Evolutionary conservation across 1,284 basidiomycete genomes (phyloP), one percentile per base, ranked within the genome.

Genomic region (Ceratobasidium sp.): DNA sequence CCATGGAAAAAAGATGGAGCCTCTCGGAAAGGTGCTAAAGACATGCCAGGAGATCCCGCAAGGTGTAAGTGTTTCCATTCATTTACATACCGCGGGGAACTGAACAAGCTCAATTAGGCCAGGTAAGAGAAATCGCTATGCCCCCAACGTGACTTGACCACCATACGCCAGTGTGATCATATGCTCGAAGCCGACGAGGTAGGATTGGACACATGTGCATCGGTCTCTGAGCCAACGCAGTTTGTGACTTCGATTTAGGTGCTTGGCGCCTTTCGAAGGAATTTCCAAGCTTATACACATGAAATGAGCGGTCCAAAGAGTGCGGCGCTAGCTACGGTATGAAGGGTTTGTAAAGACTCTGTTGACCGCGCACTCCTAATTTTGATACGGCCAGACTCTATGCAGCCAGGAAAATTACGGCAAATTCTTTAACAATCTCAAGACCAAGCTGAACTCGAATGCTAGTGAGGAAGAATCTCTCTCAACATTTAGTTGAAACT

Each of bases 171-270:
- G 62, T 64, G 62, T n/a, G 62, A 64, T 47, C 62, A 64, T 16
- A 38, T 64, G 28, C 49, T 64, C 11, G 62, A 64, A 26, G 62
- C 47, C 16, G 30, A 50, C 23, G 62, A 64, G 62, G 62, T 64
- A 52, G 5, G 62, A 9, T 35, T 64, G 52, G n/a, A 32, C 52
- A 11, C 7, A 5, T 26, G 14, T 64, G 32, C 1, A 50, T 30
- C 28, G 14, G 16, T 13, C 30, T 2, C 1, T 5, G 14, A 11
- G 11, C 35, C 11, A 38, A 21, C n/a, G 8, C 14, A 32, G 32
- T 28, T 16, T 32, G 21, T 58, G 14, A 57, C 16, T 47, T 43
- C 16, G 9, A 14, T 21, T 16, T 28, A 50, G 49, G 11, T 52
- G 9, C 13, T 52, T 46, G 28, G 14, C 9, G 47, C 47, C 2